Conservation (phyloP, 441 rosid species). For the Euphorbia corollata region DNA sequence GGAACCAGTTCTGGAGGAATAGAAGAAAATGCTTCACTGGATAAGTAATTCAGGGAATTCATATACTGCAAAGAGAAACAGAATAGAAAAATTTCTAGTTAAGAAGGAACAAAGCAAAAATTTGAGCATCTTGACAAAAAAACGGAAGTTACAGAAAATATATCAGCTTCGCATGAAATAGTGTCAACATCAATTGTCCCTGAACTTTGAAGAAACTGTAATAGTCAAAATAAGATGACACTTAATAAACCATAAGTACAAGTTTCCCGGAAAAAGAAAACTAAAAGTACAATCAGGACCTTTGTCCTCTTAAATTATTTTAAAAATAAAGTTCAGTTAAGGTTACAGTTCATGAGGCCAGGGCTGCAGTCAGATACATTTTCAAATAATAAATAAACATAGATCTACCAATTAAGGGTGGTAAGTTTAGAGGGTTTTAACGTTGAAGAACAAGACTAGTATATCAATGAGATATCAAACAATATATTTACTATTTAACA, state of each 20-base stretch:
- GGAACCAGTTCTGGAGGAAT: slow-evolving; percentile 68
- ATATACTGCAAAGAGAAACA: slow-evolving; percentile 55
- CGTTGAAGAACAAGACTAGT: neutral
- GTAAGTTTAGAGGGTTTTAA: neutral
- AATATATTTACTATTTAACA: no score
- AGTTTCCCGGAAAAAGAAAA: neutral
- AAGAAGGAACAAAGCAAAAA: neutral
- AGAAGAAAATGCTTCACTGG: slow-evolving; percentile 74
- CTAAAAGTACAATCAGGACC: neutral
- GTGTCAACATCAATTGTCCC: neutral
- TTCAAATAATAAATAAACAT: neutral
- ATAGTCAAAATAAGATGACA: neutral
- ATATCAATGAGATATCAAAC: neutral
- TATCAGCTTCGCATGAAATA: neutral
- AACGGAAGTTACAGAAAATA: neutral
- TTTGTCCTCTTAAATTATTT: no score
- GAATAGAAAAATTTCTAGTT: slow-evolving; percentile 5
- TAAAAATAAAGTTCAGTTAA: no score
- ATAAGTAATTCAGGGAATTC: slow-evolving; percentile 87
- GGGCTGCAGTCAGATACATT: neutral
- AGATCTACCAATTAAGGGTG: neutral
- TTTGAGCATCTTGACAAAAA: neutral
- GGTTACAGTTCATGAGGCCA: no score
- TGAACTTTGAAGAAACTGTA: slow-evolving; percentile 1
- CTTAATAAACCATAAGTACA: neutral